Conservation (phyloP, 1,139 yeast genomes). For the Suhomyces coccinellae region DNA sequence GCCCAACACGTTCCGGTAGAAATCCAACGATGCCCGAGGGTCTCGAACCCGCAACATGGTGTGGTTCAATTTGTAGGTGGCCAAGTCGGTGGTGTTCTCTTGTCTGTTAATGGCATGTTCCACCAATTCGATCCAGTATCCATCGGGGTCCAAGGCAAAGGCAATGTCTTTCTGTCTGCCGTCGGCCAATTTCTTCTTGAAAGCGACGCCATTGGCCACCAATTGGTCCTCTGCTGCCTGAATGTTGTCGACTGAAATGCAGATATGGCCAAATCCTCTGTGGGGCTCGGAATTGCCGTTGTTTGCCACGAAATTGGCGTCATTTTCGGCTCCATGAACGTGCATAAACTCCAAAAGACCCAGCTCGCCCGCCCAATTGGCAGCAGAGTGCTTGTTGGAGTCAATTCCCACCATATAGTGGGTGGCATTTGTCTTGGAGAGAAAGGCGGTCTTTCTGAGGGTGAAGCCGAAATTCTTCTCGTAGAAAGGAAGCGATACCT, state of each 20-base stretch:
- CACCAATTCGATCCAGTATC: conserved; percentile 93
- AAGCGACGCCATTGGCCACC: conserved; percentile 61
- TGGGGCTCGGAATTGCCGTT: conserved; percentile 83
- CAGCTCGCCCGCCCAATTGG: conserved; percentile 59
- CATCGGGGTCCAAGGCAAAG: conserved; percentile 91
- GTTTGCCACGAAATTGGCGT: conserved; percentile 57
- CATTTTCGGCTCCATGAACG: conserved; percentile 71
- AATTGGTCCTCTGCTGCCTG: conserved; percentile 58
- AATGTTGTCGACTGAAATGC: conserved; percentile 83
- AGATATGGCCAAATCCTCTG: conserved; percentile 93
- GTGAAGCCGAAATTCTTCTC: conserved; percentile 74
- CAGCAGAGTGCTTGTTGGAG: conserved; percentile 42
- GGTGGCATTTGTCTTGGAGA: conserved; percentile 52
- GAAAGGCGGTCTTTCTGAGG: conserved; percentile 51
- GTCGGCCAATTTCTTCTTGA: conserved; percentile 80
- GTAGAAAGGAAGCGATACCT: conserved; percentile 71
- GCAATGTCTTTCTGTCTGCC: conserved; percentile 95
- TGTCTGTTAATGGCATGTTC: conserved; percentile 52
- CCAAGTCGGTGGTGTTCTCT: conserved; percentile 37
- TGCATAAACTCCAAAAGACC: conserved; percentile 88
- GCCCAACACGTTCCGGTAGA: conserved; percentile 78
- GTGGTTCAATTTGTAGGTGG: conserved; percentile 73
- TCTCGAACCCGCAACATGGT: conserved; percentile 93
- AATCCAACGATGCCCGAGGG: conserved; percentile 69
- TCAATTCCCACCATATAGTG: conserved; percentile 55